Base-by-base conservation (phyloP, 495 filamentous ascomycete species). In the Xylaria grammica region DNA sequence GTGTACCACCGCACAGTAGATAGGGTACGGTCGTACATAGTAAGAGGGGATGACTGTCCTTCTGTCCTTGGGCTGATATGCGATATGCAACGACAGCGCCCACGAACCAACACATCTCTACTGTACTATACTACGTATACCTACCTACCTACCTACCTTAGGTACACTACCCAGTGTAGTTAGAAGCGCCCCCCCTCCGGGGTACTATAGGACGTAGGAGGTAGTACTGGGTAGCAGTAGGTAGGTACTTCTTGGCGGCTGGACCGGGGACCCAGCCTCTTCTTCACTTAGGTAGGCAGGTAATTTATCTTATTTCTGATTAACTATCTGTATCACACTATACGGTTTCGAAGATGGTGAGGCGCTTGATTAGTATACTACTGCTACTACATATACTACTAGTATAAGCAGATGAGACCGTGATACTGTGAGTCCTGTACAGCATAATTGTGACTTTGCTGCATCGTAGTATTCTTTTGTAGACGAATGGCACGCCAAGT, bases 51-150 rank as follows among this genome's bases (percentile, higher is more conserved):
- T 26, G 24, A 58, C 29, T 17, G 30, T 22, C 53, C 32, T 13
- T 4, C n/a, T 34, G 40, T 19, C 27, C 42, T 51, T 49, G 58
- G 58, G 58, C 60, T 45, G 60, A 62, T 62, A 60, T 60, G 57
- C 57, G 46, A 49, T 38, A 46, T 46, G 42, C 29, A 49, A 59
- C 19, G 40, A 20, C 56, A 48, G 27, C 29, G 30, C 4, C 42
- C 27, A 4, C 56, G 19, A 36, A 38, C 29, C 32, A 38, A 49
- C 17, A 32, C n/a, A 11, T 51, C n/a, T n/a, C 24, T 27, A 4
- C 20, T 26, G 19, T 22, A 24, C n/a, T n/a, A n/a, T n/a, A n/a
- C n/a, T n/a, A n/a, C n/a, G n/a, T n/a, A n/a, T n/a, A n/a, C n/a
- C n/a, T n/a, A n/a, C n/a, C n/a, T n/a, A n/a, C n/a, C n/a, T n/a